Evolutionary conservation across 306 rosid genomes (phyloP).

Genomic region (Rosa chinensis): DNA sequence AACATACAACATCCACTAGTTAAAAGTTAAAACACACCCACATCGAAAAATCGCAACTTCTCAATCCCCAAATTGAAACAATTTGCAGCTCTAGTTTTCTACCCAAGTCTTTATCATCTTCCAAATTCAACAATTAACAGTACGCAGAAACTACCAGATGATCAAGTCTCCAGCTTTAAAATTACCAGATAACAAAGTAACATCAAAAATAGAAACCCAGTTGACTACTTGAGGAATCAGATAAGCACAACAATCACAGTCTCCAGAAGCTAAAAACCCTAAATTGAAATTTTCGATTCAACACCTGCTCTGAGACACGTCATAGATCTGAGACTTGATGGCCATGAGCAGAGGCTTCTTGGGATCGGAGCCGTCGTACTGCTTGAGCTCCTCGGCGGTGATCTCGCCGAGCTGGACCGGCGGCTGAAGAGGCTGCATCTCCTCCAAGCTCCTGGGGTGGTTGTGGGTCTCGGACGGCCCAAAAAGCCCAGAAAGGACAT

Average conservation of each 20-base stretch:
- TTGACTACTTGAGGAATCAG: background rate
- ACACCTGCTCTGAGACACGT: conserved; percentile 91
- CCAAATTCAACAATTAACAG: background rate
- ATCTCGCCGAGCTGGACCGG: conserved; percentile 95
- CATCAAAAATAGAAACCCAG: background rate
- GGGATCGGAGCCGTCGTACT: conserved; percentile 72
- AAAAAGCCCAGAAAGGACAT: conserved; percentile 60
- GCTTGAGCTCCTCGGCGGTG: conserved; percentile 64
- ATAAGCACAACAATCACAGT: background rate
- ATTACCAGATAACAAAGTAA: background rate
- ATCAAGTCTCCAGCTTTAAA: background rate
- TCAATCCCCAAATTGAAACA: background rate
- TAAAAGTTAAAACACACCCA: background rate
- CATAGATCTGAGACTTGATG: conserved; percentile 97
- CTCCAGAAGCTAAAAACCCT: conserved; percentile 15
- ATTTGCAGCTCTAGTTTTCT: background rate
- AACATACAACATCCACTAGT: background rate
- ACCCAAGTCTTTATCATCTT: background rate
- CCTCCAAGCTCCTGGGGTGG: conserved; percentile 32
- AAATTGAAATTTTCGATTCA: background rate
- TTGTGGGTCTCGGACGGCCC: conserved; percentile 37
- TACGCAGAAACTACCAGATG: background rate
- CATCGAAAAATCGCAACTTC: background rate
- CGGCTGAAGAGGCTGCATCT: conserved; percentile 66
- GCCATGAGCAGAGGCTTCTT: conserved; percentile 89